These are phyloP conservation scores for Smithsoniella earleae DNA, from an alignment of 163 green algal genomes.

Conservation along the genomic window DNA sequence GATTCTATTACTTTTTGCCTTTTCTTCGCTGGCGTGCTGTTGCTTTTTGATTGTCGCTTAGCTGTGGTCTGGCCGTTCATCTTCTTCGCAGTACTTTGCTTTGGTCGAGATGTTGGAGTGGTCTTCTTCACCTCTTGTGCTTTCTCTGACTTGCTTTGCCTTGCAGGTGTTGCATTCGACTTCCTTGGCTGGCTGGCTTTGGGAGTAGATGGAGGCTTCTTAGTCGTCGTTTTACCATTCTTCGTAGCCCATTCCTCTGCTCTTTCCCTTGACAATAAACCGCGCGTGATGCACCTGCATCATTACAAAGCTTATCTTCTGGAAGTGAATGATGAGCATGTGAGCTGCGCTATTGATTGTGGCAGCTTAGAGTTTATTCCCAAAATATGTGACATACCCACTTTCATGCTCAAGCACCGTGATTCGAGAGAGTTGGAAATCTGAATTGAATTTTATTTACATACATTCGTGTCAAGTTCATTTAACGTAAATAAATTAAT, in stretches of 20 bases:
- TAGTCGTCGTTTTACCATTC: constrained; percentile 11
- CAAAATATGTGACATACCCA: background rate
- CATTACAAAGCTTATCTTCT: no score
- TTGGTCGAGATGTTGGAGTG: background rate
- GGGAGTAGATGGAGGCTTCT: background rate
- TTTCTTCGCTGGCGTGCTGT: no score
- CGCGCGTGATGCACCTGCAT: constrained; percentile 36
- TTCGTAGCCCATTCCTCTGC: constrained; percentile 43
- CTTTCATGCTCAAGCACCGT: background rate
- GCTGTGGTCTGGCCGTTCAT: background rate
- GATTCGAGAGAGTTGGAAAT: no score
- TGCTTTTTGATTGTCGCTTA: no score
- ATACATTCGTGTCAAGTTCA: background rate
- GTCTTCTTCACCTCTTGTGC: background rate
- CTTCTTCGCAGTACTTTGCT: background rate
- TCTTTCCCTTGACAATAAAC: constrained; percentile 52
- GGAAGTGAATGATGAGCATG: no score
- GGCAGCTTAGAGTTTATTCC: constrained; percentile 1
- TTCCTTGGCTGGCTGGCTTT: no score
- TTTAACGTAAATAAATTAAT: no score
- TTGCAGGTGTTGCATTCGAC: background rate
- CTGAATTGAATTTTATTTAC: no score
- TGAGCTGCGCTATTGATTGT: no score
- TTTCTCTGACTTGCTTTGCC: background rate
- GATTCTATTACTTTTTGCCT: no score